These are phyloP conservation scores for Vigna trinervia DNA, from an alignment of 306 rosid genomes.

Conservation along the genomic window DNA sequence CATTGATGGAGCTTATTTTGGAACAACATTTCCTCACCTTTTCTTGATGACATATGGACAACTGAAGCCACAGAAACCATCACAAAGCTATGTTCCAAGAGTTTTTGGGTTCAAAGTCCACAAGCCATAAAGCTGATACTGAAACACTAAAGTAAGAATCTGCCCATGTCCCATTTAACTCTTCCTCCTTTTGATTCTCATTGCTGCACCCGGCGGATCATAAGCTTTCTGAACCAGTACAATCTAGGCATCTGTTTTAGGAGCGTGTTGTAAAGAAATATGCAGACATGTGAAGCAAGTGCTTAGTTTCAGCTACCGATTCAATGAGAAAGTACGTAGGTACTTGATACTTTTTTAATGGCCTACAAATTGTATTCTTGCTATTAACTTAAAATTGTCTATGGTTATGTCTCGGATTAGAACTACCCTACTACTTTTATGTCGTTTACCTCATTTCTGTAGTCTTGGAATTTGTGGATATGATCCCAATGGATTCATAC, in stretches of 20 bases:
- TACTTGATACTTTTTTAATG: constrained; percentile 47
- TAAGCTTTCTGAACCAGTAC: constrained; percentile 46
- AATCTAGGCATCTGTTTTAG: constrained; percentile 47
- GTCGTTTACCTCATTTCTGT: constrained; percentile 34
- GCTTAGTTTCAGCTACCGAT: constrained; percentile 57
- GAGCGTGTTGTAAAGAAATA: constrained; percentile 55
- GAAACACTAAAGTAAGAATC: constrained; percentile 42
- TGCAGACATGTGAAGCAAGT: constrained; percentile 59
- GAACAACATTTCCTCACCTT: constrained; percentile 96
- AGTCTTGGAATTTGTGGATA: constrained; percentile 40
- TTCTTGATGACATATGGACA: constrained; percentile 96
- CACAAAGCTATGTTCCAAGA: constrained; percentile 84
- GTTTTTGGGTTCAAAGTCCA: constrained; percentile 96
- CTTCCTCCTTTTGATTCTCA: constrained; percentile 42
- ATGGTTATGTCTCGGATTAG: constrained; percentile 41
- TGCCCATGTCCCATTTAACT: constrained; percentile 39
- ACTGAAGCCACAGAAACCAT: constrained; percentile 87
- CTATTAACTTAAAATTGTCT: constrained; percentile 41
- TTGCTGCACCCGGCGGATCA: constrained; percentile 49
- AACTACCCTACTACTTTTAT: constrained; percentile 27
- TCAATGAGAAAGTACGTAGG: constrained; percentile 51
- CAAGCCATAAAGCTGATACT: constrained; percentile 71
- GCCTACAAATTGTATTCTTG: constrained; percentile 45
- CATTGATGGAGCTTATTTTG: constrained; percentile 99
- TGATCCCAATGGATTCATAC: constrained; percentile 31